These are phyloP conservation scores for Pulveroboletus ravenelii DNA, from an alignment of 768 basidiomycete species.

Conservation along the genomic window DNA sequence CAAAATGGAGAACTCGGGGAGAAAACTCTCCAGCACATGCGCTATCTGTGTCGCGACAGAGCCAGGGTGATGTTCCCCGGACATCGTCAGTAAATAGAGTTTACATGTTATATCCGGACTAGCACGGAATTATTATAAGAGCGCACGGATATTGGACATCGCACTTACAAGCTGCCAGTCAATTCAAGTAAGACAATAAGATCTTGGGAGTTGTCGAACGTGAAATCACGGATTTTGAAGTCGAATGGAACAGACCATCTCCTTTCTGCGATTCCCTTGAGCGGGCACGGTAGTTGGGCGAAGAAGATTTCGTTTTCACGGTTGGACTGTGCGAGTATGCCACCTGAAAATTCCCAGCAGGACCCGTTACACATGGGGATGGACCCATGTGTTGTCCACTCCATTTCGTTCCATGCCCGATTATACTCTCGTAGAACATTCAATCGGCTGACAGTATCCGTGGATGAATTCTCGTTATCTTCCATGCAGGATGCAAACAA, in stretches of 20 bases:
- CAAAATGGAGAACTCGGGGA: constrained; percentile 15
- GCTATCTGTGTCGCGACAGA: constrained; percentile 13
- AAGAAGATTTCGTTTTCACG: constrained; percentile 17
- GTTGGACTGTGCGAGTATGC: constrained; percentile 31
- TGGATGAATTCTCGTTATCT: constrained; percentile 12
- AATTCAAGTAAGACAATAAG: constrained; percentile 30
- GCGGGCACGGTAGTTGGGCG: constrained; percentile 29
- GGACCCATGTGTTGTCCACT: constrained; percentile 11
- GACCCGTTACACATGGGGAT: constrained; percentile 17
- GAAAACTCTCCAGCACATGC: constrained; percentile 2
- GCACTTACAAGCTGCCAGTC: constrained; percentile 18
- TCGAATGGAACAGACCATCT: constrained; percentile 28
- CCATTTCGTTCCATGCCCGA: constrained; percentile 27
- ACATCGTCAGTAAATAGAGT: constrained; percentile 28
- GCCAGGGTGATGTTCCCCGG: constrained; percentile 28
- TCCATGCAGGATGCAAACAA: constrained; percentile 29
- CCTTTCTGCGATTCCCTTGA: constrained; percentile 23
- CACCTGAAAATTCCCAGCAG: constrained; percentile 34
- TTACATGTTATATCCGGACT: constrained; percentile 20
- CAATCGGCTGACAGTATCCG: constrained; percentile 22
- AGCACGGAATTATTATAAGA: not conserved
- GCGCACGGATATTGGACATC: not conserved
- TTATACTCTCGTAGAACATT: constrained; percentile 25
- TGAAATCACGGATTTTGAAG: constrained; percentile 33
- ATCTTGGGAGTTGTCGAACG: constrained; percentile 34